These are phyloP conservation scores for Ganoderma lingzhi DNA, from an alignment of 1,284 basidiomycete species.

Conservation along the genomic window DNA sequence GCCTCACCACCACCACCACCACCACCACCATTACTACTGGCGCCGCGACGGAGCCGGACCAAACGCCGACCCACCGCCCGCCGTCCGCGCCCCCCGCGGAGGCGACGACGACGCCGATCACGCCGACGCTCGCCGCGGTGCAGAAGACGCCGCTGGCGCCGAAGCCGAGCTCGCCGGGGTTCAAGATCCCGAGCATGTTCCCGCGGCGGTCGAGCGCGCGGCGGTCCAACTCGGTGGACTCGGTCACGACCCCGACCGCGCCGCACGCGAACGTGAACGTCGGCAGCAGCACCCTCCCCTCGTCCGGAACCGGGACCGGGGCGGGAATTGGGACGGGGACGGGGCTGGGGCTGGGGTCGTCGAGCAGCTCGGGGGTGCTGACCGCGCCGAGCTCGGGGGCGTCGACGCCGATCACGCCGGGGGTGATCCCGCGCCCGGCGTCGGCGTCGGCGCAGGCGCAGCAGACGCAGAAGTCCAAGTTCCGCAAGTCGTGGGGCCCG, in stretches of 20 bases:
- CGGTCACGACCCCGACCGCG: slow-evolving; percentile 20
- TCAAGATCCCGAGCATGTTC: slow-evolving; percentile 48
- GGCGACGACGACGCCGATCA: slow-evolving; percentile 24
- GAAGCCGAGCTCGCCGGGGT: slow-evolving; percentile 40
- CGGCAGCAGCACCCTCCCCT: slow-evolving; percentile 5
- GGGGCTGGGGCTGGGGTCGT: slow-evolving; percentile 14
- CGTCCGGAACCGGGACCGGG: slow-evolving; percentile 4
- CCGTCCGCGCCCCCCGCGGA: slow-evolving; percentile 18
- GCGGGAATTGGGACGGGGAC: not conserved
- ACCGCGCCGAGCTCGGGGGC: slow-evolving; percentile 25
- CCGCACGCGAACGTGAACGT: slow-evolving; percentile 16
- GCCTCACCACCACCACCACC: not conserved
- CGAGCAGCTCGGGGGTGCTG: slow-evolving; percentile 16
- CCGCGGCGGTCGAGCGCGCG: slow-evolving; percentile 44
- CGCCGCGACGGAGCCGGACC: slow-evolving; percentile 20
- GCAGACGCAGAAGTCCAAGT: slow-evolving; percentile 33
- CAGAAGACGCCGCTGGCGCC: slow-evolving; percentile 34
- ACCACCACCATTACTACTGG: too few species aligned
- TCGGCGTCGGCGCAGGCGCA: slow-evolving; percentile 13
- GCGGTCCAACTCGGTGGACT: slow-evolving; percentile 44
- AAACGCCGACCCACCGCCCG: slow-evolving; percentile 24
- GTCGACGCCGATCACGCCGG: slow-evolving; percentile 23
- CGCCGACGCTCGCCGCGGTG: slow-evolving; percentile 31
- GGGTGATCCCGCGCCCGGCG: slow-evolving; percentile 23
- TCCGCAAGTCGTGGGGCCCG: slow-evolving; percentile 42